Percentiles rank a stretch among this genome's conserved stretches.
Evolutionary conservation across 495 filamentous ascomycete genomes (phyloP).

Genomic region (Penicillium taxi): DNA sequence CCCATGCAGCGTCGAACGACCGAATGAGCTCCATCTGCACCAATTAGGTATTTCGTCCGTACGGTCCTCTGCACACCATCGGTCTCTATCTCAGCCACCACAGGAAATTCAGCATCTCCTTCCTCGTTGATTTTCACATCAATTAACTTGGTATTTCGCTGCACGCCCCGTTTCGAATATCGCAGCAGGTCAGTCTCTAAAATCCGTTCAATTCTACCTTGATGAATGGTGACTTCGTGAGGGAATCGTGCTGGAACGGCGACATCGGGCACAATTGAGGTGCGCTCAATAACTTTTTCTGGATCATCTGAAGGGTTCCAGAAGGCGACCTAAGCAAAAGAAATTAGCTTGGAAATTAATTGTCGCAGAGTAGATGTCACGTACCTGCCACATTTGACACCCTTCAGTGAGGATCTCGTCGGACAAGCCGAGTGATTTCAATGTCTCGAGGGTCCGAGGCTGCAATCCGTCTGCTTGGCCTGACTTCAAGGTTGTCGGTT

Average conservation of each 20-base stretch:
- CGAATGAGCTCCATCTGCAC: slow-evolving; percentile 60
- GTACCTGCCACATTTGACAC: slow-evolving; percentile 29
- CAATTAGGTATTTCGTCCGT: slow-evolving; percentile 52
- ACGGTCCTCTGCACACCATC: slow-evolving; percentile 44
- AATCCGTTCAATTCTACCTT: slow-evolving; percentile 54
- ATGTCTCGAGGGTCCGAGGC: slow-evolving; percentile 57
- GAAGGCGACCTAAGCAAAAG: slow-evolving; percentile 33
- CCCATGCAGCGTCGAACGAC: slow-evolving; percentile 53
- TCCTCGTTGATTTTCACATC: slow-evolving; percentile 50
- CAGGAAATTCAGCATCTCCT: slow-evolving; percentile 45
- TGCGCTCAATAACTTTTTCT: slow-evolving; percentile 45
- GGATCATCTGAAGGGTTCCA: slow-evolving; percentile 44
- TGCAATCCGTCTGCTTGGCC: slow-evolving; percentile 61
- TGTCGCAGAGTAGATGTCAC: slow-evolving; percentile 44
- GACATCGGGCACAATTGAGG: slow-evolving; percentile 39
- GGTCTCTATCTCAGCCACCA: slow-evolving; percentile 23
- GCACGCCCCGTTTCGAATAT: slow-evolving; percentile 44
- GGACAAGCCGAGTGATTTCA: slow-evolving; percentile 35
- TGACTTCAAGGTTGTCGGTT: slow-evolving; percentile 33
- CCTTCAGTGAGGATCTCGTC: slow-evolving; percentile 34
- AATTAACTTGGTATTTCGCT: slow-evolving; percentile 44
- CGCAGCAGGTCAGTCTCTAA: slow-evolving; percentile 47
- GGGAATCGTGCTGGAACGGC: slow-evolving; percentile 40
- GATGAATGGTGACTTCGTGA: slow-evolving; percentile 52
- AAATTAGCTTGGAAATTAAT: not conserved